Evolutionary conservation across 768 basidiomycete species (phyloP), one percentile per base, ranked within the genome.

Genomic region (Crepidotus variabilis): DNA sequence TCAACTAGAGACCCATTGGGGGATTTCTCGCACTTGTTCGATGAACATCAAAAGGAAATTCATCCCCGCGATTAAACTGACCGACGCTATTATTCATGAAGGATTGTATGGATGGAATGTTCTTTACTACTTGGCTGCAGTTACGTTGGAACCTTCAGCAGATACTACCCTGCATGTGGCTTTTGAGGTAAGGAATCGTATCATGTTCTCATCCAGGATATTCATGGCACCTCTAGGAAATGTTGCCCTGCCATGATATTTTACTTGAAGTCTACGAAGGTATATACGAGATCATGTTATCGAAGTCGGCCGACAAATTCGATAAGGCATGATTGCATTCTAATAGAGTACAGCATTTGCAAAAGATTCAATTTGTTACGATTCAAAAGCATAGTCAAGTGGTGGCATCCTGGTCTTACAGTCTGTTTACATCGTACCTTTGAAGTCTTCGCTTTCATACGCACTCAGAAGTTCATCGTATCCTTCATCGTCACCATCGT

Each of bases 381-480:
- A 49, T n/a, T 49, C 8, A n/a, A 22, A 49, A 22, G 20, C 20
- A 49, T 22, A 22, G 3, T 18, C 2, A 49, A 5, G 4, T 8
- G 13, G 6, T 6, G 5, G 24, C 22, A 14, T 3, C 13, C 20
- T n/a, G 28, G 22, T 45, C 20, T 32, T 24, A 22, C 36, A 39
- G 43, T 9, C 43, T 53, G 1, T 18, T 36, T 43, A 43, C 39
- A 43, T 14, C 3, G 39, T 20, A 11, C 39, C 39, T 33, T 61
- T 58, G 22, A 75, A 76, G 52, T 85, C 86, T 65, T 90, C 88
- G 64, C 89, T 90, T 71, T 91, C 89, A 63, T 92, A 92, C 18
- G 89, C 89, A 66, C 86, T 90, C 57, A 92, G 69, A 54, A 92
- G 65, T 11, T 90, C 90, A 61, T 86, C 88, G 54, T 90, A 90